Conservation (phyloP, 495 filamentous ascomycete genomes). For the Xylaria sp. region DNA sequence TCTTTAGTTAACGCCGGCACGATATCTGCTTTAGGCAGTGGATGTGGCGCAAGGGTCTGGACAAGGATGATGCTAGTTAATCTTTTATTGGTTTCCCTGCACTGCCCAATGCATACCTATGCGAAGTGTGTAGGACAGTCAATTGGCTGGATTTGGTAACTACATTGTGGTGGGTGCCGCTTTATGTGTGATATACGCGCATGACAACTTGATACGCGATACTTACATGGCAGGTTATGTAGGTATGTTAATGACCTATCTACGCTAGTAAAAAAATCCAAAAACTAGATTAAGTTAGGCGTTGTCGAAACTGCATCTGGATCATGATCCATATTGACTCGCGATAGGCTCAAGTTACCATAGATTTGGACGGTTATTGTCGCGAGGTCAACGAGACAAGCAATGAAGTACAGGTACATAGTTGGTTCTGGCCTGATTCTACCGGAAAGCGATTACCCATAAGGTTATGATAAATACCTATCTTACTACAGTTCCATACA, state of each 20-base stretch:
- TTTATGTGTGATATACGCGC: not conserved
- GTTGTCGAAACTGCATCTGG: not conserved
- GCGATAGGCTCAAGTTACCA: not conserved
- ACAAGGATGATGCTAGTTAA: not conserved
- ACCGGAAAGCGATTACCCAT: not conserved
- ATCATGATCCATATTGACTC: not conserved
- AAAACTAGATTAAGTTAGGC: not conserved
- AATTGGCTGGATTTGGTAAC: not conserved
- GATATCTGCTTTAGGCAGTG: too few species aligned
- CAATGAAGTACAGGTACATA: not conserved
- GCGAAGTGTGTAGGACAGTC: not conserved
- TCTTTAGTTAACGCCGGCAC: not conserved
- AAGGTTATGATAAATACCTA: not conserved
- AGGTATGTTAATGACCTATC: not conserved
- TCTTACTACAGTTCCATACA: not conserved
- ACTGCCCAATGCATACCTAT: not conserved
- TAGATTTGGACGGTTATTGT: not conserved
- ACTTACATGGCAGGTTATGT: not conserved
- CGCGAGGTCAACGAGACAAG: not conserved
- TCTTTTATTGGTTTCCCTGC: not conserved
- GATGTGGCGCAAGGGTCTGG: not conserved
- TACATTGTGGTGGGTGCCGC: not conserved
- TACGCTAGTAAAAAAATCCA: not conserved
- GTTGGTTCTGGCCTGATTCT: not conserved
- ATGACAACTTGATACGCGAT: not conserved